Percentiles rank a stretch among this genome's conserved stretches.
Evolutionary conservation across 2,329 filamentous ascomycete genomes (phyloP).

Genomic region (Microsporum ferrugineum): DNA sequence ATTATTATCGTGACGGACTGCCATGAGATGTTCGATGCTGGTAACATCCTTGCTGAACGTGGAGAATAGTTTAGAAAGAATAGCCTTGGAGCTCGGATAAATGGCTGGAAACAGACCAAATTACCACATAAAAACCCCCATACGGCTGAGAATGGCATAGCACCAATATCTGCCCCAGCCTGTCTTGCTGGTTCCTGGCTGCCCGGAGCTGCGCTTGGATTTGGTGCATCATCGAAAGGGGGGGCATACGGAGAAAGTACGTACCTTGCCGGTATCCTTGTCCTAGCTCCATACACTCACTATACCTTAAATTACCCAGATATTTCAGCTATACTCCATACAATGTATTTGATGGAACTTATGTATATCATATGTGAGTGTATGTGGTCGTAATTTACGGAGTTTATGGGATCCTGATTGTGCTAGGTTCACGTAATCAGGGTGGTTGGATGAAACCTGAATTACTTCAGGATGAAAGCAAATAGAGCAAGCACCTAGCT

Average conservation of each 20-base stretch:
- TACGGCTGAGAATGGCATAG: background rate
- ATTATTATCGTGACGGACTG: background rate
- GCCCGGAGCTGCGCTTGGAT: background rate
- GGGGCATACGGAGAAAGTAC: background rate
- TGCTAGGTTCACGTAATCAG: background rate
- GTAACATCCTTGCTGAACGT: background rate
- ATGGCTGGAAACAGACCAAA: background rate
- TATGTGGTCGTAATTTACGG: background rate
- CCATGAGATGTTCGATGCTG: background rate
- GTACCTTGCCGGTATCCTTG: background rate
- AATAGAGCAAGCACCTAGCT: background rate
- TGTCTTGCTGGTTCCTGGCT: background rate
- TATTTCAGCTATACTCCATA: background rate
- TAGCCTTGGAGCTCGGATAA: background rate
- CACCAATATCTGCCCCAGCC: background rate
- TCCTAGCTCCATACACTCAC: background rate
- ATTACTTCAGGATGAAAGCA: background rate
- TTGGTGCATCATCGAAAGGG: background rate
- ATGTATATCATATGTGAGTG: too few species aligned
- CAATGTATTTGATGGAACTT: background rate
- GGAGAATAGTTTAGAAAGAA: background rate
- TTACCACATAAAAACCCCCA: background rate
- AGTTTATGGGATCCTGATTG: background rate
- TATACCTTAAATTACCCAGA: background rate
- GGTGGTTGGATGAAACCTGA: background rate